Percentiles rank a stretch among this genome's conserved stretches.
These are phyloP conservation scores for Phytophthora sojae DNA, from an alignment of 352 stramenopile species.

Conservation along the genomic window DNA sequence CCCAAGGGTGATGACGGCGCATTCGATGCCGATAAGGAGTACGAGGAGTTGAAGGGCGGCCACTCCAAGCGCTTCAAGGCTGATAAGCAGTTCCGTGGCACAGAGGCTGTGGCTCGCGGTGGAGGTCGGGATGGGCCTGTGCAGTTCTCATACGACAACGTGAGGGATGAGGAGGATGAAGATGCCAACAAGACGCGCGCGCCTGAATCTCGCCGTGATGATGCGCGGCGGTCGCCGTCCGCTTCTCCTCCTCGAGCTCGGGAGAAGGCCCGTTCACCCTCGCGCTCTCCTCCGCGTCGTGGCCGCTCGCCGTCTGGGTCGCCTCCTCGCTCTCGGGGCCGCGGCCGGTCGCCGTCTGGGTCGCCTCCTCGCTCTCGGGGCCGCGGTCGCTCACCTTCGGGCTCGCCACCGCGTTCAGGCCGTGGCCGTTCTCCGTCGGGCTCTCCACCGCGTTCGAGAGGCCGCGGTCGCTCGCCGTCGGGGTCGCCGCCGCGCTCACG, in stretches of 20 bases:
- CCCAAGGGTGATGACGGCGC: constrained; percentile 91
- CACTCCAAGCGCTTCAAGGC: constrained; percentile 89
- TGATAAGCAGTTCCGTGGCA: constrained; percentile 90
- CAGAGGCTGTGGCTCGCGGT: constrained; percentile 60
- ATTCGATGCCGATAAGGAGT: constrained; percentile 88
- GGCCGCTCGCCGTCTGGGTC: constrained; percentile 21
- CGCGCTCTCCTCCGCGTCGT: constrained; percentile 10
- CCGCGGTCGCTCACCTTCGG: constrained; percentile 32
- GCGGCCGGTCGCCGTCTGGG: constrained; percentile 33
- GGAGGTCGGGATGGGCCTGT: constrained; percentile 75
- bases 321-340: constrained; percentile 24
- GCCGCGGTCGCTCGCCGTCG: constrained; percentile 39
- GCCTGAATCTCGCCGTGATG: constrained; percentile 14
- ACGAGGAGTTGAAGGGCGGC: constrained; percentile 90
- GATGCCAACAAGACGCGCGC: constrained; percentile 21
- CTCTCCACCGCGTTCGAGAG: constrained; percentile 29
- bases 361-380: constrained; percentile 25
- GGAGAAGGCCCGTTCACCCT: constrained; percentile 23
- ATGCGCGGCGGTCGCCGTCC: constrained; percentile 20
- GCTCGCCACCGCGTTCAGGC: constrained; percentile 30
- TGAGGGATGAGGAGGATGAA: constrained; percentile 51
- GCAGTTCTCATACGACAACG: constrained; percentile 85
- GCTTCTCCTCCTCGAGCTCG: constrained; percentile 7
- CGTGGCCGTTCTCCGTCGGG: constrained; percentile 24
- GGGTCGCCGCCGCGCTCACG: constrained; percentile 35